A percentile compares a stretch with the other conserved stretches of the same genome.
Evolutionary conservation across 805 yeast species (phyloP).

Genomic region (Yueomyces sinensis): DNA sequence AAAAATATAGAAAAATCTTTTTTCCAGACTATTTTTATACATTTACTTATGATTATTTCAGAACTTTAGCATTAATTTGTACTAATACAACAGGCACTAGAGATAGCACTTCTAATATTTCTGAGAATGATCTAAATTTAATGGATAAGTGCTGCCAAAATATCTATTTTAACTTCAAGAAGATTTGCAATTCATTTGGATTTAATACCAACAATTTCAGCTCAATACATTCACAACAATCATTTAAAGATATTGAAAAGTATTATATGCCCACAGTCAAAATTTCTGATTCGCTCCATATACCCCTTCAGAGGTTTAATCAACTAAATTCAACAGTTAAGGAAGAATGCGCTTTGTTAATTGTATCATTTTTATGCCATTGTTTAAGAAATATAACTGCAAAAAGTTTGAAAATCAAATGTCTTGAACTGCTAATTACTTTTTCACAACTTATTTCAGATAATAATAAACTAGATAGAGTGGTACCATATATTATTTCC

Average conservation of each 20-base stretch:
- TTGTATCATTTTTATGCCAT: conserved; percentile 16
- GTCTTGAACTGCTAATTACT: conserved; percentile 64
- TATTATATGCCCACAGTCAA: conserved; percentile 6
- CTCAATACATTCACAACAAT: no score
- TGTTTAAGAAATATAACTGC: conserved; percentile 13
- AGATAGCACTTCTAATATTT: conserved; percentile 6
- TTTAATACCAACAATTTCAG: no score
- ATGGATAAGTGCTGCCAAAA: conserved; percentile 31
- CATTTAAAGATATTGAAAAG: conserved; percentile 1
- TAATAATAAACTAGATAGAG: conserved; percentile 73
- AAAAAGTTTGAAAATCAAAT: conserved; percentile 26
- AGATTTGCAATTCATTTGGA: conserved; percentile 17
- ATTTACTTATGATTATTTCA: conserved; percentile 58
- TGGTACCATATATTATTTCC: conserved; percentile 67
- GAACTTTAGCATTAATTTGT: conserved; percentile 21
- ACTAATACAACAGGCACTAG: conserved; percentile 13
- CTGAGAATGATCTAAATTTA: conserved; percentile 7
- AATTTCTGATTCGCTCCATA: conserved; percentile 1
- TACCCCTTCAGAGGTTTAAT: not conserved
- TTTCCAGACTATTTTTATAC: conserved; percentile 62
- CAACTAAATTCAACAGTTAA: conserved; percentile 3
- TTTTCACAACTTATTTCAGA: conserved; percentile 68
- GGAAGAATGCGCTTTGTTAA: conserved; percentile 18
- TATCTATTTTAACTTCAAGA: conserved; percentile 46
- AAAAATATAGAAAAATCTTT: conserved; percentile 32